phyloP scores from a whole-genome alignment of 805 yeast genomes.

The Starmerella tilneyi region DNA sequence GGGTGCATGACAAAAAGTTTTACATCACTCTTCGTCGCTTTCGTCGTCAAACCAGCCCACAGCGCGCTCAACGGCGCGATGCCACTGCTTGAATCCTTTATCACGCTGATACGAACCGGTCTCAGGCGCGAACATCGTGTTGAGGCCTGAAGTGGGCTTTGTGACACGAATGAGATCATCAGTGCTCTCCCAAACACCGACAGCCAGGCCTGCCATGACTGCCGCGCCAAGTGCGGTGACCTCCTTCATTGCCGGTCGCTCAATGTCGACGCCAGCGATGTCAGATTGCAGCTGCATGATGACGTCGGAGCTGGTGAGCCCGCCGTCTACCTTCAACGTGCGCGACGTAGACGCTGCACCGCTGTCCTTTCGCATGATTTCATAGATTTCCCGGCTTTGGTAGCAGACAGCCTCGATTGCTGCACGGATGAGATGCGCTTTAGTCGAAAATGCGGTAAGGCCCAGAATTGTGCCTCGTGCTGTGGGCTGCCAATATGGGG shows the following conservation, averaged over 20 bases:
- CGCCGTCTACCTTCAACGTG: conserved; percentile 68
- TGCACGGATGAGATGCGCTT: conserved; percentile 86
- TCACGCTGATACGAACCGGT: conserved; percentile 52
- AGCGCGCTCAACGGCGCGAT: conserved; percentile 70
- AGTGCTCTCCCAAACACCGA: conserved; percentile 62
- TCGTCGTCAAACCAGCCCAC: conserved; percentile 56
- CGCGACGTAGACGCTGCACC: conserved; percentile 38
- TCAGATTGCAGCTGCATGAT: conserved; percentile 93
- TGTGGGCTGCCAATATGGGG: conserved; percentile 92
- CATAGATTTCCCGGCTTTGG: conserved; percentile 82
- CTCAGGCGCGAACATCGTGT: conserved; percentile 27
- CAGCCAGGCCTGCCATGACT: conserved; percentile 79
- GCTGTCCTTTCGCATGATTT: conserved; percentile 81
- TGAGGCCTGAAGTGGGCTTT: conserved; percentile 21
- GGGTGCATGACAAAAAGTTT: too few relatives aligned
- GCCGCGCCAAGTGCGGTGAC: conserved; percentile 96
- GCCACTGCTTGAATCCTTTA: conserved; percentile 66
- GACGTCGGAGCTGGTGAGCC: conserved; percentile 83
- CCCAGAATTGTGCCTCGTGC: conserved; percentile 92
- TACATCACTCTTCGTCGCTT: conserved; percentile 3
- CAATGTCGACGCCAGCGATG: conserved; percentile 75
- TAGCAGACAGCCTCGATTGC: conserved; percentile 91
- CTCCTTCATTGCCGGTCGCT: conserved; percentile 72
- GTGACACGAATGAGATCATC: conserved; percentile 46
- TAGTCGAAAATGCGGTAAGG: conserved; percentile 82